A percentile compares a stretch with the other conserved stretches of the same genome.
These are phyloP conservation scores for Sordaria brevicollis DNA, from an alignment of 495 filamentous ascomycete genomes.

Conservation along the genomic window DNA sequence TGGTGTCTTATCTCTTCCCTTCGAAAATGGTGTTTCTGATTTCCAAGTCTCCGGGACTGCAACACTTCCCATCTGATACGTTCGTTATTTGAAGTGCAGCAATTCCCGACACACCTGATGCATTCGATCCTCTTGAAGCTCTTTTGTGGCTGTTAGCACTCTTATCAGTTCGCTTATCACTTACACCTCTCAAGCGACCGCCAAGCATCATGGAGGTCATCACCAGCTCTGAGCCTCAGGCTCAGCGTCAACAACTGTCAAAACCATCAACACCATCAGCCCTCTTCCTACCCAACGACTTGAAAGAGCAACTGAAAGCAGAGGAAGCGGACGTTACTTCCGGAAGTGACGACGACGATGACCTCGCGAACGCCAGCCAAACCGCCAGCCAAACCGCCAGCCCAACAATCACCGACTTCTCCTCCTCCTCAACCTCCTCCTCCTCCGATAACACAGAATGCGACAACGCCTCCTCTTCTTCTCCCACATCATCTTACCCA, in stretches of 20 bases:
- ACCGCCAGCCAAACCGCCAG: neutral
- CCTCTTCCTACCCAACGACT: neutral
- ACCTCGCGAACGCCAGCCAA: no score
- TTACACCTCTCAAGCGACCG: no score
- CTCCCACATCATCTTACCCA: neutral
- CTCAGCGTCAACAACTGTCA: neutral
- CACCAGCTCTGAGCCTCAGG: neutral
- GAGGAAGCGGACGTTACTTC: neutral
- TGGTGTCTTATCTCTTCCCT: no score
- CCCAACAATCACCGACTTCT: neutral
- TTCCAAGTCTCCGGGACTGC: no score
- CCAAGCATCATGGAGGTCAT: neutral
- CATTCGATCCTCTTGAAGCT: neutral
- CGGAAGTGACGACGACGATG: neutral
- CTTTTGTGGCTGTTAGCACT: neutral
- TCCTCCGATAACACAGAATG: neutral
- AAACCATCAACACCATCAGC: neutral
- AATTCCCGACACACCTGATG: neutral
- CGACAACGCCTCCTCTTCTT: neutral
- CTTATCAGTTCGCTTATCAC: neutral
- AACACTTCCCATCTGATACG: no score
- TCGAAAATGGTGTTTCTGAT: no score
- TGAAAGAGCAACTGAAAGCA: neutral
- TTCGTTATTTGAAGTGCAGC: neutral
- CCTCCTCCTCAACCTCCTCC: neutral